Evolutionary conservation across 1,284 basidiomycete species (phyloP).

Genomic region (Schizopora paradoxa): DNA sequence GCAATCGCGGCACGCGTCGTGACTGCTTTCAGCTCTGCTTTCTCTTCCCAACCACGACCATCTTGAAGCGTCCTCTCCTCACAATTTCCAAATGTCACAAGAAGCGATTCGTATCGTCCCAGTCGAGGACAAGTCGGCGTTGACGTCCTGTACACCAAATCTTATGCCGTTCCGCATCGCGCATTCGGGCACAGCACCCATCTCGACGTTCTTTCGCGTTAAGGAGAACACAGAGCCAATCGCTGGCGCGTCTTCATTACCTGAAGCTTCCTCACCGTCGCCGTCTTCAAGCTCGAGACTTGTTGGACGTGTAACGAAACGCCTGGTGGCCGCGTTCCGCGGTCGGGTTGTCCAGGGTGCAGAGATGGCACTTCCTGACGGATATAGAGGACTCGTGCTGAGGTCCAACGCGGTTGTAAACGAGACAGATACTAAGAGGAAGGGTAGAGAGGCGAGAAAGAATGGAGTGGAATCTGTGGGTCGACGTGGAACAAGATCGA

Average conservation of each 20-base stretch:
- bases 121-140: too few relatives aligned
- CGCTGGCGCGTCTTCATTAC: slow-evolving; percentile 27
- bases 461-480: slow-evolving; percentile 24
- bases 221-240: slow-evolving; percentile 36
- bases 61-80: too few relatives aligned
- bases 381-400: slow-evolving; percentile 63
- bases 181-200: slow-evolving; percentile 63
- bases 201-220: slow-evolving; percentile 66
- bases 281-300: too few relatives aligned
- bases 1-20: too few relatives aligned
- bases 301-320: slow-evolving; percentile 26
- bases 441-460: slow-evolving; percentile 22
- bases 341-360: slow-evolving; percentile 66
- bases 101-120: too few relatives aligned
- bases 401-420: slow-evolving; percentile 25
- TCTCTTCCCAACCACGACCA: too few relatives aligned
- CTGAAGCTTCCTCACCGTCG: slow-evolving; percentile 3
- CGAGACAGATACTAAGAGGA: slow-evolving; percentile 21
- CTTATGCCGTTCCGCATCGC: slow-evolving; percentile 78
- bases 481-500: slow-evolving; percentile 17
- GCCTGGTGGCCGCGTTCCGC: slow-evolving; percentile 62
- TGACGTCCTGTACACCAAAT: slow-evolving; percentile 50
- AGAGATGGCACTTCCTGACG: slow-evolving; percentile 53
- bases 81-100: too few relatives aligned
- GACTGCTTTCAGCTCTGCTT: too few relatives aligned